These are phyloP conservation scores for Rhizopogon vesiculosus DNA, from an alignment of 768 basidiomycete species.

Conservation along the genomic window DNA sequence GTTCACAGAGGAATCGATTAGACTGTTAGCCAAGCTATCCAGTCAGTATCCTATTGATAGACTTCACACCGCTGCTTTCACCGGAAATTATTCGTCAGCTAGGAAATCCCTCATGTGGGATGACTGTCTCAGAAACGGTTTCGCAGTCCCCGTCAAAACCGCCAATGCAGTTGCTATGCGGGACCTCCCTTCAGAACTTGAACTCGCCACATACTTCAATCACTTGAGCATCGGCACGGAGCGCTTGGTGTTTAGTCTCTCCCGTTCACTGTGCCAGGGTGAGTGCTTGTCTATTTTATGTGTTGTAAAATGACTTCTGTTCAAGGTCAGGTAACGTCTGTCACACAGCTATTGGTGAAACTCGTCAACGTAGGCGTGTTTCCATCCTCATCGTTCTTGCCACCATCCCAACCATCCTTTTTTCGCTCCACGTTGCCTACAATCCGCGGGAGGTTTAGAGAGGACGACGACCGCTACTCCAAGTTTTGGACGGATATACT, in stretches of 20 bases:
- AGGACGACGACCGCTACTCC: too few species aligned
- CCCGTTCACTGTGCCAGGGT: slow-evolving; percentile 37
- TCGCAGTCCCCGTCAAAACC: slow-evolving; percentile 70
- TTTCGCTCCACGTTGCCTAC: slow-evolving; percentile 52
- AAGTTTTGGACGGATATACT: too few species aligned
- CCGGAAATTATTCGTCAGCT: slow-evolving; percentile 11
- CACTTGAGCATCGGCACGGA: slow-evolving; percentile 50
- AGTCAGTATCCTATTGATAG: slow-evolving; percentile 66
- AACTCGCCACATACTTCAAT: slow-evolving; percentile 54
- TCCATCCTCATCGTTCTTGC: slow-evolving; percentile 42
- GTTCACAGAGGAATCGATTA: slow-evolving; percentile 44
- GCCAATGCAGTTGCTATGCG: slow-evolving; percentile 61
- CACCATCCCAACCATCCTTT: slow-evolving; percentile 69
- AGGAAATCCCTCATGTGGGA: slow-evolving; percentile 57
- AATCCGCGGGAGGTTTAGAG: too few species aligned
- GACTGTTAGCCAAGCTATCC: slow-evolving; percentile 49
- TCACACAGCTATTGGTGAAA: slow-evolving; percentile 58
- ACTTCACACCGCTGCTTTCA: slow-evolving; percentile 51
- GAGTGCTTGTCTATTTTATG: slow-evolving; percentile 13
- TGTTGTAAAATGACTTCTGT: slow-evolving; percentile 7
- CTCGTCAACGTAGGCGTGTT: slow-evolving; percentile 67
- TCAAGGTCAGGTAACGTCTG: slow-evolving; percentile 34
- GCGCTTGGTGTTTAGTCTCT: slow-evolving; percentile 41
- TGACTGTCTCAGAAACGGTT: slow-evolving; percentile 61
- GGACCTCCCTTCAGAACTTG: slow-evolving; percentile 42